A percentile compares a stretch with the other conserved stretches of the same genome.
Conservation (phyloP, 2,329 filamentous ascomycete genomes). For the Eurotiales sp. region DNA sequence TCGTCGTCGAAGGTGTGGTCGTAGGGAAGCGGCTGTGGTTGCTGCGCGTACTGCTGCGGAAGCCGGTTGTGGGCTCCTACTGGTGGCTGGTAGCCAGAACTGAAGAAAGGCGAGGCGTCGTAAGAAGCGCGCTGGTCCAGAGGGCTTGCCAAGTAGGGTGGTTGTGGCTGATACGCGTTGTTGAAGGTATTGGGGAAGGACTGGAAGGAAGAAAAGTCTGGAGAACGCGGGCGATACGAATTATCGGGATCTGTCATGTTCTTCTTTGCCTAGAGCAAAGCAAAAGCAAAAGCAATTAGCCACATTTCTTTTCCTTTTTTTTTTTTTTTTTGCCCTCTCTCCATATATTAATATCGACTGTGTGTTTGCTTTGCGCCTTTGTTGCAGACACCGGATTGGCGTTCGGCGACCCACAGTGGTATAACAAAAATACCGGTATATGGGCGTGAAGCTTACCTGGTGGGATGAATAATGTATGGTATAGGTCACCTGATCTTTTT, state of each 20-base stretch:
- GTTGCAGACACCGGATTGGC: not conserved
- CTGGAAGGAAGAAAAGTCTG: constrained; percentile 50
- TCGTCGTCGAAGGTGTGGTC: constrained; percentile 25
- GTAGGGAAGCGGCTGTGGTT: constrained; percentile 25
- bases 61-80: constrained; percentile 24
- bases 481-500: not conserved
- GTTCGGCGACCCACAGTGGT: constrained; percentile 1
- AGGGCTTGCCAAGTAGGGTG: constrained; percentile 30
- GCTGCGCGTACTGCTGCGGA: constrained; percentile 36
- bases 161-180: constrained; percentile 26
- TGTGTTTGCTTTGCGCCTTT: not conserved
- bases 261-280: constrained; percentile 20
- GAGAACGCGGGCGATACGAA: constrained; percentile 46
- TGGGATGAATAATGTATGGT: no score
- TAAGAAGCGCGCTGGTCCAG: constrained; percentile 40
- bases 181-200: constrained; percentile 35
- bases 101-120: constrained; percentile 46
- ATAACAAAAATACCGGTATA: no score
- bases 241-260: constrained; percentile 44
- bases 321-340: not conserved
- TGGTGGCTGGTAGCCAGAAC: constrained; percentile 31
- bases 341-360: not conserved
- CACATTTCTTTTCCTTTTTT: not conserved
- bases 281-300: not conserved
- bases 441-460: not conserved